Evolutionary conservation across 257 asterid species (phyloP), one percentile per base, ranked within the genome.

Genomic region (Osmanthus fragrans): DNA sequence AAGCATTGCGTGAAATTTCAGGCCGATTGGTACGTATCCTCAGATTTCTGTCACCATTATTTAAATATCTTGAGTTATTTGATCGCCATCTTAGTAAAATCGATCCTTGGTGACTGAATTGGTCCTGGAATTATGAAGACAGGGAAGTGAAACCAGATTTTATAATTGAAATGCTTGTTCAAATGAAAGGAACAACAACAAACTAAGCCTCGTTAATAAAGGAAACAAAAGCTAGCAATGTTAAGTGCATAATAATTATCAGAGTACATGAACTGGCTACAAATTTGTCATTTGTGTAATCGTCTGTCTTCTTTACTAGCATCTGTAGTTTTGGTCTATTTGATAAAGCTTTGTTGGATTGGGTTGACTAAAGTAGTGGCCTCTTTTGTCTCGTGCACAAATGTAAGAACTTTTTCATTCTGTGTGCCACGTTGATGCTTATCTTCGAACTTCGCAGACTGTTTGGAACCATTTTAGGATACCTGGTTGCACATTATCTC

Each of bases 1-100:
- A 96, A 88, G 99, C 98, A 63, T 84, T 96, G 91, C 99, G 99
- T 89, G 99, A 96, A 85, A 96, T 96, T 85, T 96, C 99, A 11
- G 99, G 99, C 47, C 98, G 99, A 82, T 81, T 96, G 97, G 99
- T 96, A 92, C 78, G 92, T 84, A 37, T 71, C 65, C 15, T 68
- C 3, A 65, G 19, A 76, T 77, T 65, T 30, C 76, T 80, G 34
- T 81, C 73, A 16, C 51, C 81, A 47, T 81, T 56, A 56, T 54
- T 54, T 27, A 68, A 69, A n/a, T 3, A 63, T 23, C 6, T 12
- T 25, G 69, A 63, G 69, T 63, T 25, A 25, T 25, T 23, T 34
- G 69, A 63, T 25, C 32, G 4, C 34, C 33, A 11, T 63, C 33
- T 63, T 27, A 9, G 69, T 25, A 63, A 63, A 3, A 11, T 23